Conservation (phyloP, 257 asterid genomes). For the Fraxinus americana region DNA sequence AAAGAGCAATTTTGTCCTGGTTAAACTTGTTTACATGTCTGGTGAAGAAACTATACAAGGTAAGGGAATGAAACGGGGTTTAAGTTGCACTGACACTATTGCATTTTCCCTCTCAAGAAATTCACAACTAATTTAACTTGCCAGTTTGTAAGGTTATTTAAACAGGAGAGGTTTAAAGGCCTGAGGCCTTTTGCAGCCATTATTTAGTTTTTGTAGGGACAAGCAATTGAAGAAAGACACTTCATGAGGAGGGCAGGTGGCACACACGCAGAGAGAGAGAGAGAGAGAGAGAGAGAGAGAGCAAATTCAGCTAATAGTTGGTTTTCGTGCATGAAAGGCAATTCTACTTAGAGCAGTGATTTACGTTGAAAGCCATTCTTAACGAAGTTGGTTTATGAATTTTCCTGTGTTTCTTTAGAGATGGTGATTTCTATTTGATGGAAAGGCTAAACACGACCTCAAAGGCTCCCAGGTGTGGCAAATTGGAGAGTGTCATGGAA, state of each 20-base stretch:
- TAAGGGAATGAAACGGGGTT: slow-evolving; percentile 1
- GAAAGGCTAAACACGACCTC: not conserved
- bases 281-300: not conserved
- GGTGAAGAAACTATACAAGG: slow-evolving; percentile 15
- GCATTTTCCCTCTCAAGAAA: not conserved
- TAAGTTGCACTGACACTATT: slow-evolving; percentile 5
- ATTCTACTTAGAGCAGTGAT: not conserved
- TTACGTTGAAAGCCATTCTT: not conserved
- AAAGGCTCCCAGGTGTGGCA: not conserved
- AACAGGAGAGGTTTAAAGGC: not conserved
- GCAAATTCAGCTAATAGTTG: not conserved
- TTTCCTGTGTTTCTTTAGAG: slow-evolving; percentile 17
- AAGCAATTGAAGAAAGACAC: not conserved
- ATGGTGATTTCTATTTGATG: not conserved
- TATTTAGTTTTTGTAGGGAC: not conserved
- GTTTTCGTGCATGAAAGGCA: not conserved
- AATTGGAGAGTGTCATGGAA: not conserved
- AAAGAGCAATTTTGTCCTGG: slow-evolving; percentile 9
- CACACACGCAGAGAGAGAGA: too few species aligned
- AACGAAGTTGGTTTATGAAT: slow-evolving; percentile 1
- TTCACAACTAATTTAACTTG: slow-evolving; percentile 9
- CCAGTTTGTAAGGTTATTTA: not conserved
- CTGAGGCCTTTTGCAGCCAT: not conserved
- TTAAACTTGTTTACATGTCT: slow-evolving; percentile 2
- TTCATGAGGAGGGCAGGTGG: not conserved